Percentiles rank a stretch among this genome's conserved stretches.
Evolutionary conservation across 2,329 filamentous ascomycete species (phyloP).

Genomic region (Scorias spongiosa): DNA sequence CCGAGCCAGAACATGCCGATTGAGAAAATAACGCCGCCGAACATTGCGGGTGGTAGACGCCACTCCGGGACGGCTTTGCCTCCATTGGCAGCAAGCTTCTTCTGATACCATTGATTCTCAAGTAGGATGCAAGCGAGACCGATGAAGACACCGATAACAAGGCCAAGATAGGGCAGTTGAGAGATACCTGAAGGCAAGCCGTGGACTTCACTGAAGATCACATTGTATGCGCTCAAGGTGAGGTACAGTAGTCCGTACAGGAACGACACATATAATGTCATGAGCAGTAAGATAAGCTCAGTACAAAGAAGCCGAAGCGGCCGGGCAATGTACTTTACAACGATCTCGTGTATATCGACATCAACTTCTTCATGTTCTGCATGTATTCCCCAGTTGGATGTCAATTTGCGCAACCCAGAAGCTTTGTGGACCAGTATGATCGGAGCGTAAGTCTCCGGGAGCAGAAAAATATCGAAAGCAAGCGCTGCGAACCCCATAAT

Average conservation of each 20-base stretch:
- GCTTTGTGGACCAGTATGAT: slow-evolving; percentile 36
- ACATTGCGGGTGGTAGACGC: slow-evolving; percentile 29
- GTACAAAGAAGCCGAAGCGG: slow-evolving; percentile 14
- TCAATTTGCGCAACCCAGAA: slow-evolving; percentile 31
- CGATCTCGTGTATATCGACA: slow-evolving; percentile 19
- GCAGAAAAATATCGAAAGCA: slow-evolving; percentile 26
- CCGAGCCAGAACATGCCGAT: slow-evolving; percentile 33
- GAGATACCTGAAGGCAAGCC: slow-evolving; percentile 13
- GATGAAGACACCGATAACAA: slow-evolving; percentile 12
- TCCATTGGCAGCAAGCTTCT: slow-evolving; percentile 6
- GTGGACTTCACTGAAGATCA: slow-evolving; percentile 14
- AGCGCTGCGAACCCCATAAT: slow-evolving; percentile 31
- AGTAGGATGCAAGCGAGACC: slow-evolving; percentile 10
- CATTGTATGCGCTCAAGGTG: slow-evolving; percentile 29
- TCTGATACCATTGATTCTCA: slow-evolving; percentile 10
- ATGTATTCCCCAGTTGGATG: slow-evolving; percentile 32
- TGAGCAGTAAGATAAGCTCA: slow-evolving; percentile 16
- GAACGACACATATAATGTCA: slow-evolving; percentile 15
- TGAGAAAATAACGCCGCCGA: slow-evolving; percentile 27
- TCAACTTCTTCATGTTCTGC: slow-evolving; percentile 29
- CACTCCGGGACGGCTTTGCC: slow-evolving; percentile 24
- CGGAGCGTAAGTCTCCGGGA: slow-evolving; percentile 37
- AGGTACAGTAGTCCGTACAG: slow-evolving; percentile 19
- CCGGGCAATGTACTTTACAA: slow-evolving; percentile 12
- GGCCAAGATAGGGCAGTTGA: slow-evolving; percentile 14